Percentiles rank a stretch among this genome's conserved stretches.
These are phyloP conservation scores for Perilla frutescens DNA, from an alignment of 257 asterid genomes.

Conservation along the genomic window DNA sequence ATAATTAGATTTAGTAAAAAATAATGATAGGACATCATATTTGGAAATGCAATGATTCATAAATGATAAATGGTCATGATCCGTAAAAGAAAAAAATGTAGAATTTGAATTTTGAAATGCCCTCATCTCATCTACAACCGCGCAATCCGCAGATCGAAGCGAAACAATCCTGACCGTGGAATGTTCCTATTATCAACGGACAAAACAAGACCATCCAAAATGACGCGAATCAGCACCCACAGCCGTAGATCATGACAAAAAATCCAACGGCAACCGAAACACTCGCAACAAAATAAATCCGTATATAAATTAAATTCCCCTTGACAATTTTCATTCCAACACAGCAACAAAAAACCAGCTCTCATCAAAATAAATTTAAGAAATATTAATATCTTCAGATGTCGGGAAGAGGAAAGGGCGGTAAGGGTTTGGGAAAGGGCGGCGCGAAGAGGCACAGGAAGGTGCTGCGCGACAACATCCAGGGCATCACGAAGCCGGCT, in stretches of 20 bases:
- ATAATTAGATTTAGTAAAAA: no score
- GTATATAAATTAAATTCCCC: background rate
- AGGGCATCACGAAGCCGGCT: slow-evolving; percentile 53
- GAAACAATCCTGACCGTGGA: slow-evolving; percentile 18
- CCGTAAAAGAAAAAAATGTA: no score
- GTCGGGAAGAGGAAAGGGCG: slow-evolving; percentile 58
- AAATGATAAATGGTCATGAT: no score
- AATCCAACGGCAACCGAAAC: slow-evolving; percentile 32
- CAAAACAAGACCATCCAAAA: background rate
- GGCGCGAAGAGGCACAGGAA: slow-evolving; percentile 55
- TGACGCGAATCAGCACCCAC: slow-evolving; percentile 10
- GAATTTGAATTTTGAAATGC: slow-evolving; percentile 19
- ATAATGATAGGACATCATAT: no score
- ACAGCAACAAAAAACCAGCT: background rate
- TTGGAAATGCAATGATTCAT: no score
- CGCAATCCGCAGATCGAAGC: background rate
- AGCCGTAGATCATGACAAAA: slow-evolving; percentile 27
- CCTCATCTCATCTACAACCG: background rate
- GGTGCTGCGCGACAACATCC: slow-evolving; percentile 52
- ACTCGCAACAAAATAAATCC: background rate
- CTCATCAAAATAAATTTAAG: background rate
- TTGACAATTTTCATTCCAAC: background rate
- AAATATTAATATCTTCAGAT: background rate
- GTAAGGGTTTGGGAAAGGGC: slow-evolving; percentile 56
- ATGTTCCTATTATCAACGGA: slow-evolving; percentile 27